Conservation (phyloP, 805 yeast species). For the Candida jianshihensis region DNA sequence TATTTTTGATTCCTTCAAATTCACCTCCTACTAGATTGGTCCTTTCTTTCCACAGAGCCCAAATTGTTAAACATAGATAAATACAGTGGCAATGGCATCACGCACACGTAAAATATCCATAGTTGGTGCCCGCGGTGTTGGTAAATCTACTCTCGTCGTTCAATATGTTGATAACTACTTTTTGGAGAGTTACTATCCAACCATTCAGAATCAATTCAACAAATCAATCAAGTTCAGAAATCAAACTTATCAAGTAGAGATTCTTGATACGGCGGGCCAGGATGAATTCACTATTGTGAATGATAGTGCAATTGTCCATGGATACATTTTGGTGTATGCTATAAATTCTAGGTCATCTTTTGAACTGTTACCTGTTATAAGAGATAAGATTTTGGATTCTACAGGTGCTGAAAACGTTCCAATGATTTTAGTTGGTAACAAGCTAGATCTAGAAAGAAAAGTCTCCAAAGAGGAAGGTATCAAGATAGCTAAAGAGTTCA, state of each 20-base stretch:
- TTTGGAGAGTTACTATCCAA: slow-evolving; percentile 85
- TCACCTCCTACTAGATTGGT: too few relatives aligned
- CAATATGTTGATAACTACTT: slow-evolving; percentile 85
- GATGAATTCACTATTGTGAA: slow-evolving; percentile 80
- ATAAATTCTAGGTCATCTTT: slow-evolving; percentile 74
- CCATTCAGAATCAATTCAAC: slow-evolving; percentile 79
- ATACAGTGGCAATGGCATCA: slow-evolving; percentile 17
- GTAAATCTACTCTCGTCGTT: slow-evolving; percentile 78
- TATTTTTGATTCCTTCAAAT: too few relatives aligned
- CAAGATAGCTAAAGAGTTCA: slow-evolving; percentile 56
- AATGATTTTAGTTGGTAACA: slow-evolving; percentile 71
- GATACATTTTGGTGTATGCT: slow-evolving; percentile 75
- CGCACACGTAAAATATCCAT: slow-evolving; percentile 69
- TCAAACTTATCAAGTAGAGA: slow-evolving; percentile 74
- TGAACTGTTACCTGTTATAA: slow-evolving; percentile 64
- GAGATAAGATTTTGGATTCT: slow-evolving; percentile 77
- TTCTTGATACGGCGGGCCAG: slow-evolving; percentile 90
- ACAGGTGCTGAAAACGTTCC: slow-evolving; percentile 67
- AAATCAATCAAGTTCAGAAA: slow-evolving; percentile 63
- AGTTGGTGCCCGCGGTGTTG: slow-evolving; percentile 84
- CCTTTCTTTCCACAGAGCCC: too few relatives aligned
- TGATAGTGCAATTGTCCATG: slow-evolving; percentile 75
- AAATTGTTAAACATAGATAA: too few relatives aligned
- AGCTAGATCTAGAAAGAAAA: slow-evolving; percentile 62
- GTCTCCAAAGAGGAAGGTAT: slow-evolving; percentile 54